Evolutionary conservation across 495 filamentous ascomycete genomes (phyloP).

Genomic region (Annulohypoxylon maeteangense): DNA sequence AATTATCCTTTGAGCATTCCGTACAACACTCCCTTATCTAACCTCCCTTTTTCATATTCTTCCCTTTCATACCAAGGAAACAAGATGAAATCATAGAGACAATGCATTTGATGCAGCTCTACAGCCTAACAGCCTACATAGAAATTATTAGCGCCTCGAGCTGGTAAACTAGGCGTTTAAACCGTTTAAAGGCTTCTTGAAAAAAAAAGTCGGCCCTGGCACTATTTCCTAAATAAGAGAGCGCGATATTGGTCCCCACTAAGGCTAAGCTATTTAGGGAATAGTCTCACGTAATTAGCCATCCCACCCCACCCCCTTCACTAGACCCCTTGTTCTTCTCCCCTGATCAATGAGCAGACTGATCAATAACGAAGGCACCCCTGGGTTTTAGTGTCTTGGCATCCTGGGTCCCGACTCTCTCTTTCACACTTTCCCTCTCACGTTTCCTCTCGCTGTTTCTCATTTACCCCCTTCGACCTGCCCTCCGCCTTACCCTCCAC

Average conservation of each 20-base stretch:
- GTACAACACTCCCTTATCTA: conserved; percentile 26
- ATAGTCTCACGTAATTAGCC: conserved; percentile 43
- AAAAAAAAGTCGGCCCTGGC: conserved; percentile 34
- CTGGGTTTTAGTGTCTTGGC: conserved; percentile 45
- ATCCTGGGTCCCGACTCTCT: conserved; percentile 32
- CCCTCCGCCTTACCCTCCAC: conserved; percentile 34
- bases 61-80: conserved; percentile 6
- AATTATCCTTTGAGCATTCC: conserved; percentile 32
- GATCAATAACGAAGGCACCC: conserved; percentile 44
- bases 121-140: background rate
- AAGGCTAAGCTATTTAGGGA: conserved; percentile 13
- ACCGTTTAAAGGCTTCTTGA: conserved; percentile 2
- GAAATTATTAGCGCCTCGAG: conserved; percentile 12
- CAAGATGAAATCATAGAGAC: conserved; percentile 10
- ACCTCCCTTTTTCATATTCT: conserved; percentile 12
- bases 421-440: conserved; percentile 42
- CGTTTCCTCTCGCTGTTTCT: conserved; percentile 45
- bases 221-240: conserved; percentile 39
- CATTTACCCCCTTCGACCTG: conserved; percentile 45
- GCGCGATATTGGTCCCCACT: conserved; percentile 32
- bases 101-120: conserved; percentile 6
- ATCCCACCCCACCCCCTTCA: conserved; percentile 26
- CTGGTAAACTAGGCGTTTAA: background rate
- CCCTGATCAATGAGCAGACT: conserved; percentile 40
- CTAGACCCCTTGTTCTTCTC: conserved; percentile 22